These are phyloP conservation scores for Kernera saxatilis DNA, from an alignment of 345 rosid species.

Conservation along the genomic window DNA sequence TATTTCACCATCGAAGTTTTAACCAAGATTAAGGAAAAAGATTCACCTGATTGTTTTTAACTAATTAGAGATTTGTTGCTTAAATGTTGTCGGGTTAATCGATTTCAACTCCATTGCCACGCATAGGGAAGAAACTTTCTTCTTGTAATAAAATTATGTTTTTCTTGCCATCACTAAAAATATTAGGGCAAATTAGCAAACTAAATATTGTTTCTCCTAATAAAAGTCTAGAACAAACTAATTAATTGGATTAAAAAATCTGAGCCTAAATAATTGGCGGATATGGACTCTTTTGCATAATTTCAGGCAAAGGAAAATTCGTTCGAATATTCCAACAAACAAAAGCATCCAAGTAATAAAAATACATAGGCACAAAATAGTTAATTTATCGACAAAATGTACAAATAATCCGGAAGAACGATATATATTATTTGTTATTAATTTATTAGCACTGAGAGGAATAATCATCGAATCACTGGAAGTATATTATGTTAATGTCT, in stretches of 20 bases:
- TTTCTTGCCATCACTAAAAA: too few relatives aligned
- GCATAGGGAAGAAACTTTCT: too few relatives aligned
- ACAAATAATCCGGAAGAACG: background rate
- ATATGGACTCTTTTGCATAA: conserved; percentile 5
- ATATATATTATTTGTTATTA: background rate
- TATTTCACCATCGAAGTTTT: too few relatives aligned
- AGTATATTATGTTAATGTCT: background rate
- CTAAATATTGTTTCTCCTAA: too few relatives aligned
- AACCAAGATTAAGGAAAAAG: too few relatives aligned
- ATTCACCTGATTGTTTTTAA: too few relatives aligned
- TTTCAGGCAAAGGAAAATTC: background rate
- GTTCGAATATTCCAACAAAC: conserved; percentile 4
- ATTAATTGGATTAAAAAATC: background rate
- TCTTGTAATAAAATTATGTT: too few relatives aligned
- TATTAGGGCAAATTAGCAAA: too few relatives aligned
- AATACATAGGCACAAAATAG: background rate
- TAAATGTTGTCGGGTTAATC: too few relatives aligned
- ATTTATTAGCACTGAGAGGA: background rate
- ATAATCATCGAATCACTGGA: conserved; percentile 12
- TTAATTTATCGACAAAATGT: conserved; percentile 2
- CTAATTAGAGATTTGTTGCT: too few relatives aligned
- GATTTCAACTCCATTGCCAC: too few relatives aligned
- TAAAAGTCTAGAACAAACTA: background rate
- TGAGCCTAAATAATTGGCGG: background rate
- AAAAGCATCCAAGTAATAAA: conserved; percentile 21